phyloP scores from a whole-genome alignment of 352 stramenopile genomes.

The Plasmopara viticola region DNA sequence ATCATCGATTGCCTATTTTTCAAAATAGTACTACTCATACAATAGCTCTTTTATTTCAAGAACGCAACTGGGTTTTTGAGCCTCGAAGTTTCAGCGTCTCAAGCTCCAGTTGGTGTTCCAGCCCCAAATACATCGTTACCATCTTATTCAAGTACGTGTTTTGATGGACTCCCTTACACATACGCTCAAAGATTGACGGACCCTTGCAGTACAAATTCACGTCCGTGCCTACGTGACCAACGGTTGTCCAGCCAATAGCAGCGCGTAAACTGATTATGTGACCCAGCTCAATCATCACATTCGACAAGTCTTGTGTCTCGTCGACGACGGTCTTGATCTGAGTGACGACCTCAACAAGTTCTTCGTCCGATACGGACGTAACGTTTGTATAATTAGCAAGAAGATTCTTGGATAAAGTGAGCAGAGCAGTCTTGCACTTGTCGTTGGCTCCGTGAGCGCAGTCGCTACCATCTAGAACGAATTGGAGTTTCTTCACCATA shows the following conservation, averaged over 20 bases:
- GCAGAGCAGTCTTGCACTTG: conserved; percentile 39
- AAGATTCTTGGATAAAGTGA: conserved; percentile 35
- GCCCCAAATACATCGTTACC: conserved; percentile 62
- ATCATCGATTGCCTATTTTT: too few species aligned
- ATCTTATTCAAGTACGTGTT: conserved; percentile 73
- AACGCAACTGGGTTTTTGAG: too few species aligned
- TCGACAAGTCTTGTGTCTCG: conserved; percentile 29
- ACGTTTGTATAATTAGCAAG: conserved; percentile 48
- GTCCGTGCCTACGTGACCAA: conserved; percentile 61
- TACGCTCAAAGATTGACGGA: conserved; percentile 42
- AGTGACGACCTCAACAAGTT: conserved; percentile 3
- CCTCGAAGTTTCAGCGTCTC: conserved; percentile 42
- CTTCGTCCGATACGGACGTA: conserved; percentile 5
- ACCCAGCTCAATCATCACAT: conserved; percentile 49
- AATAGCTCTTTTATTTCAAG: too few species aligned
- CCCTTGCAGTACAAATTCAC: conserved; percentile 74
- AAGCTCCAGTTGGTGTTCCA: conserved; percentile 47
- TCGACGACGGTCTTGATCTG: conserved; percentile 23
- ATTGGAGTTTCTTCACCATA: conserved; percentile 39
- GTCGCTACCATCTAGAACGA: conserved; percentile 26
- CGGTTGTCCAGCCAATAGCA: conserved; percentile 51
- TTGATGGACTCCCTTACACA: conserved; percentile 62
- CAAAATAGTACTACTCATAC: too few species aligned
- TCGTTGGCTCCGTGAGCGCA: conserved; percentile 29
- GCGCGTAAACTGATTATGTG: conserved; percentile 44